Conservation (phyloP, 192 early-diverging fungal genomes). For the Coemansia sp. region DNA sequence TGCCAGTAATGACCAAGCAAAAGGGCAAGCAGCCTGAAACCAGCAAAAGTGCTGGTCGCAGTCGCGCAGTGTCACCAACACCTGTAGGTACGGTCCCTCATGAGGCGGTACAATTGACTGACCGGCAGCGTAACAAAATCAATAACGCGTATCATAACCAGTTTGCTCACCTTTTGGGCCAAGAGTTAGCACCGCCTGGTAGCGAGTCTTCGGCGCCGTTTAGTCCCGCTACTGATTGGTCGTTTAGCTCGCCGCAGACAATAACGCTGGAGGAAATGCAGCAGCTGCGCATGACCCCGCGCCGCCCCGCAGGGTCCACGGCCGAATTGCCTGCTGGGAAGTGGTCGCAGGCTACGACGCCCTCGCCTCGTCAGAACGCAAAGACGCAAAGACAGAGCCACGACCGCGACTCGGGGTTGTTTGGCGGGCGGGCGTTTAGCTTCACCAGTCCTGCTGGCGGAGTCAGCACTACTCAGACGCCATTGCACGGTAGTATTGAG, state of each 20-base stretch:
- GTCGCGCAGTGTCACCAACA: slow-evolving; percentile 29
- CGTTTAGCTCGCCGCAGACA: slow-evolving; percentile 51
- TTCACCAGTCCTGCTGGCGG: slow-evolving; percentile 22
- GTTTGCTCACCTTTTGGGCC: slow-evolving; percentile 39
- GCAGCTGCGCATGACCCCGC: slow-evolving; percentile 36
- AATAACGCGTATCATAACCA: slow-evolving; percentile 44
- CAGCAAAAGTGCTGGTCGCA: slow-evolving; percentile 37
- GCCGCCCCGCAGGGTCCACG: not conserved
- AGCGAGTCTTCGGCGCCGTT: slow-evolving; percentile 28
- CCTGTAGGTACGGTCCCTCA: slow-evolving; percentile 1
- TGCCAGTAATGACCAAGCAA: slow-evolving; percentile 31
- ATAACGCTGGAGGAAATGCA: slow-evolving; percentile 49
- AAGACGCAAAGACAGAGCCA: slow-evolving; percentile 4
- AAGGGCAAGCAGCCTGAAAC: slow-evolving; percentile 12
- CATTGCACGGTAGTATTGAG: slow-evolving; percentile 27
- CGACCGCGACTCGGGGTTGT: slow-evolving; percentile 50
- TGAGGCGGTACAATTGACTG: slow-evolving; percentile 16
- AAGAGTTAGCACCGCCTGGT: slow-evolving; percentile 12
- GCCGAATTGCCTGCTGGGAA: slow-evolving; percentile 13
- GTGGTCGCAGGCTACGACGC: slow-evolving; percentile 47
- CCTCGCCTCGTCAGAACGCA: not conserved
- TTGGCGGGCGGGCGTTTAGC: slow-evolving; percentile 42
- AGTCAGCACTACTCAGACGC: slow-evolving; percentile 14
- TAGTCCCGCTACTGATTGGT: slow-evolving; percentile 35
- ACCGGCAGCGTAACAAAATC: slow-evolving; percentile 35